Percentiles rank a stretch among this genome's conserved stretches.
These are phyloP conservation scores for Centaurea solstitialis DNA, from an alignment of 129 eudicot species.

Conservation along the genomic window DNA sequence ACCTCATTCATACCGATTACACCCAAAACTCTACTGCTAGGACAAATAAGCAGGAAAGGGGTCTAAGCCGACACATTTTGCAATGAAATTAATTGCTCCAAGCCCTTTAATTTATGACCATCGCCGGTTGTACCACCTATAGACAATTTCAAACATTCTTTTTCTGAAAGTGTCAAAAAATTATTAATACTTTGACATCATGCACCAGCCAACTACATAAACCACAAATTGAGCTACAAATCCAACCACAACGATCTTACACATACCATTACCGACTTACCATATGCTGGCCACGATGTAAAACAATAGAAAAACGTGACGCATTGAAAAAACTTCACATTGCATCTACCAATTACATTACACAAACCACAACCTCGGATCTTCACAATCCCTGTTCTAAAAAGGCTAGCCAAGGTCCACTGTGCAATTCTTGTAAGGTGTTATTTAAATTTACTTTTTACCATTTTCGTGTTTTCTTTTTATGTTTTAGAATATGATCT, in stretches of 20 bases:
- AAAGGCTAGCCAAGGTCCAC: background rate
- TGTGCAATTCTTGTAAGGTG: background rate
- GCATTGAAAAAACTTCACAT: background rate
- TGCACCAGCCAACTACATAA: background rate
- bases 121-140: background rate
- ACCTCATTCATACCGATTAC: too few relatives aligned
- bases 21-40: too few relatives aligned
- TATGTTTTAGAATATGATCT: background rate
- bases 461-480: background rate
- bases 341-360: background rate
- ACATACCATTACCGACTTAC: background rate
- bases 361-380: background rate
- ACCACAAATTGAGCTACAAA: background rate
- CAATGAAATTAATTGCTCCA: background rate
- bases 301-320: background rate
- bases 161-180: background rate
- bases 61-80: background rate
- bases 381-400: background rate
- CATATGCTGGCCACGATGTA: background rate
- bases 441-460: too few relatives aligned
- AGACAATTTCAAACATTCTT: background rate
- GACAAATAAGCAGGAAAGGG: background rate
- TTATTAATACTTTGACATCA: background rate
- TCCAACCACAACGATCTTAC: background rate
- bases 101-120: background rate